These are phyloP conservation scores for Plenodomus tracheiphilus DNA, from an alignment of 2,329 filamentous ascomycete species.

Conservation along the genomic window DNA sequence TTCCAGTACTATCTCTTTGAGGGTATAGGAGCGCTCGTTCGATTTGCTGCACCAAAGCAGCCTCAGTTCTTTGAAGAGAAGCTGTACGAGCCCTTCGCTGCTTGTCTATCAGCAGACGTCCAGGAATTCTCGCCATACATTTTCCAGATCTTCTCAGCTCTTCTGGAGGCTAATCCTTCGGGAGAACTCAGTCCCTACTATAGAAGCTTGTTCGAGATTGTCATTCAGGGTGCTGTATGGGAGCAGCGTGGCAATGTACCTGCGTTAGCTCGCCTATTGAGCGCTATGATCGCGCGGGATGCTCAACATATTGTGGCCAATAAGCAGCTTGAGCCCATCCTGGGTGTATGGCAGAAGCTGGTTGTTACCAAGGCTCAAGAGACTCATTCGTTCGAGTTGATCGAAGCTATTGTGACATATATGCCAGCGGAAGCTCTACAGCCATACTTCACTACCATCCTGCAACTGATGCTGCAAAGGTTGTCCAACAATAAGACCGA, in stretches of 20 bases:
- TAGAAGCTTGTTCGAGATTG: slow-evolving; percentile 73
- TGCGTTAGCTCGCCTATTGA: slow-evolving; percentile 81
- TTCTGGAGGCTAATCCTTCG: slow-evolving; percentile 82
- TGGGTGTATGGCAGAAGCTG: slow-evolving; percentile 96
- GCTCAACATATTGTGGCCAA: slow-evolving; percentile 72
- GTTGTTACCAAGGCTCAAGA: slow-evolving; percentile 82
- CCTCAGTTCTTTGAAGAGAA: slow-evolving; percentile 76
- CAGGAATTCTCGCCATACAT: slow-evolving; percentile 96
- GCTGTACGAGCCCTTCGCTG: slow-evolving; percentile 81
- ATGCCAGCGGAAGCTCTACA: slow-evolving; percentile 76
- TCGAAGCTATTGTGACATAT: slow-evolving; percentile 76
- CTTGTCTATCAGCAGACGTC: slow-evolving; percentile 78
- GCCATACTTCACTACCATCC: slow-evolving; percentile 76
- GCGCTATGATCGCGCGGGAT: slow-evolving; percentile 80
- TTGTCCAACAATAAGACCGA: slow-evolving; percentile 76
- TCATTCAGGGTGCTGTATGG: slow-evolving; percentile 84
- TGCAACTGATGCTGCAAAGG: slow-evolving; percentile 78
- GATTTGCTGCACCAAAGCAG: slow-evolving; percentile 69
- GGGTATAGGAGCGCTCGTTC: slow-evolving; percentile 84
- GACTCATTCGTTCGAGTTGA: slow-evolving; percentile 81
- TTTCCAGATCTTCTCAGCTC: slow-evolving; percentile 90
- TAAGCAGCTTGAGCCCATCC: slow-evolving; percentile 81
- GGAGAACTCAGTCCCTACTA: slow-evolving; percentile 81
- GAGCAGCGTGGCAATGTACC: slow-evolving; percentile 92
- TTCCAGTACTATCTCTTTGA: slow-evolving; percentile 99